Evolutionary conservation across 257 asterid species (phyloP).

Genomic region (Petrea volubilis): DNA sequence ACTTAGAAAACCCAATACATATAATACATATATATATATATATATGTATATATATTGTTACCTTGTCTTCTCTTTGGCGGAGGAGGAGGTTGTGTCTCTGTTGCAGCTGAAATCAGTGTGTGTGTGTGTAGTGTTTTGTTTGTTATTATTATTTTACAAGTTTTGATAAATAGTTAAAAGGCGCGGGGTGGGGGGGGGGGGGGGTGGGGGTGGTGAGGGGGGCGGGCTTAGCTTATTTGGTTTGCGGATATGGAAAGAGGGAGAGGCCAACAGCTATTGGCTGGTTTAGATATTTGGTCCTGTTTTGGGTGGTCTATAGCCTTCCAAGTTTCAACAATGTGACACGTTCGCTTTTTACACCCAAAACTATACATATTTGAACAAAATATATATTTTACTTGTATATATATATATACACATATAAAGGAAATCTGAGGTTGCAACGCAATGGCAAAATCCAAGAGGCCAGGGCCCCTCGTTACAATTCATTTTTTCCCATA

Average conservation of each 20-base stretch:
- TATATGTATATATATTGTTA: no score
- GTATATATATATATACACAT: background rate
- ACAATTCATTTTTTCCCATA: no score
- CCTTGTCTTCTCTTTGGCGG: background rate
- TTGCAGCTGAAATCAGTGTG: slow-evolving; percentile 26
- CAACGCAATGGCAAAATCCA: no score
- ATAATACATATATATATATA: no score
- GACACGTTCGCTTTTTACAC: slow-evolving; percentile 3
- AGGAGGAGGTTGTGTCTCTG: background rate
- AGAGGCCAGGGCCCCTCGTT: no score
- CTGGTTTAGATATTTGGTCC: slow-evolving; percentile 47
- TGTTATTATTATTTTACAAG: background rate
- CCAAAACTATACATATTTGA: background rate
- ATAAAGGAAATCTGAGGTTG: background rate
- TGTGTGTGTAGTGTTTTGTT: background rate
- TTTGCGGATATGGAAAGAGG: slow-evolving; percentile 24
- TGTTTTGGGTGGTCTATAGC: slow-evolving; percentile 52
- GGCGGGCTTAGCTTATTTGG: background rate
- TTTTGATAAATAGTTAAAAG: background rate
- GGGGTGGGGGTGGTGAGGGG: no score
- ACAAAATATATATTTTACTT: background rate
- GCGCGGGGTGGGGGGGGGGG: no score
- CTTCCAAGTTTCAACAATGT: slow-evolving; percentile 22
- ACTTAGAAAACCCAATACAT: background rate
- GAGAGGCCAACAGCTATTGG: slow-evolving; percentile 49